Percentiles rank a stretch among this genome's conserved stretches.
These are phyloP conservation scores for Cucumis melo DNA, from an alignment of 306 rosid genomes.

Conservation along the genomic window DNA sequence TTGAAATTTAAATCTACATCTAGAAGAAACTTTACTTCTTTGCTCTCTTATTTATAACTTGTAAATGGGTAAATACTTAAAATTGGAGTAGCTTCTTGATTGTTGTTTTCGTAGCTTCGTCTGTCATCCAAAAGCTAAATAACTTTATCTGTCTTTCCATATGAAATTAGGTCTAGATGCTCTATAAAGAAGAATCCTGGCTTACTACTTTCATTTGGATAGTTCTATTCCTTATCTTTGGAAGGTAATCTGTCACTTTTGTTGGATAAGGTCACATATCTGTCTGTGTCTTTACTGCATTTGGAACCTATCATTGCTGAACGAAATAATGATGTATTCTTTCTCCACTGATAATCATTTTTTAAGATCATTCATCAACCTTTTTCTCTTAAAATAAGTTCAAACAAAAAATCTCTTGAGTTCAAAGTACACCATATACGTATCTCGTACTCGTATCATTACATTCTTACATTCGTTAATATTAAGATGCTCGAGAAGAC, in stretches of 20 bases:
- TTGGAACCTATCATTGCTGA: not conserved
- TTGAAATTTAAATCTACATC: not conserved
- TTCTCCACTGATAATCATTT: not conserved
- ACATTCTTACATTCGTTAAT: not conserved
- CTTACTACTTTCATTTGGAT: conserved; percentile 48
- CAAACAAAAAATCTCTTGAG: not conserved
- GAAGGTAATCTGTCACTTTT: conserved; percentile 46
- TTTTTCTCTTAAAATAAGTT: not conserved
- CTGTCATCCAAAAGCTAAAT: not conserved
- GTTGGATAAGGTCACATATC: not conserved
- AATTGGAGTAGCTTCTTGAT: not conserved
- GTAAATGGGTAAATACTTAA: not conserved
- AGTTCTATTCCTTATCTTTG: conserved; percentile 47
- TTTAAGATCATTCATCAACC: not conserved
- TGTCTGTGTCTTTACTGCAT: not conserved
- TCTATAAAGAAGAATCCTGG: conserved; percentile 58
- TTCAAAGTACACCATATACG: not conserved
- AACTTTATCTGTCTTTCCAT: not conserved
- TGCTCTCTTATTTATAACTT: not conserved
- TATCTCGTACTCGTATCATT: not conserved
- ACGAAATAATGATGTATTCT: not conserved
- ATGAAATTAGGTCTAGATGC: conserved; percentile 66
- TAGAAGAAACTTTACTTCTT: not conserved
- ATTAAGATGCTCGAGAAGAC: not conserved
- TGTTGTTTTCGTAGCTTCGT: not conserved